These are phyloP conservation scores for Naganishia sp. DNA, from an alignment of 1,284 basidiomycete species.

Conservation along the genomic window DNA sequence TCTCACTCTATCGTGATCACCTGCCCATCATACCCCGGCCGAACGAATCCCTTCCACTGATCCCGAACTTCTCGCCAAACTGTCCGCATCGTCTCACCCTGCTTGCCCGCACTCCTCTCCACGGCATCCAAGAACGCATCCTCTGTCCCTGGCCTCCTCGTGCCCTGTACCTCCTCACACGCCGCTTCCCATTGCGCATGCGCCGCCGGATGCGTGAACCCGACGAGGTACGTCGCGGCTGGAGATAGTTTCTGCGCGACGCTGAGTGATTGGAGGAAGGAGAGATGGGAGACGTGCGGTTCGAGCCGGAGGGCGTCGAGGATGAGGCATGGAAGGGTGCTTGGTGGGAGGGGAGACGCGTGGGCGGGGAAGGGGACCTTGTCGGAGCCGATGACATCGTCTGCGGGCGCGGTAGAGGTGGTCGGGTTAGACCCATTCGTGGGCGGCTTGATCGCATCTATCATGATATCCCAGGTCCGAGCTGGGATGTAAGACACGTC, in stretches of 20 bases:
- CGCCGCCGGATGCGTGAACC: constrained; percentile 51
- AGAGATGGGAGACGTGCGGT: constrained; percentile 49
- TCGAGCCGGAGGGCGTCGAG: constrained; percentile 51
- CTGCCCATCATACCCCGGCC: constrained; percentile 49
- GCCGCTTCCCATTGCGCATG: constrained; percentile 51
- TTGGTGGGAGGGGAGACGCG: neutral
- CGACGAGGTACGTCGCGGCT: constrained; percentile 47
- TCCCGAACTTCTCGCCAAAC: constrained; percentile 34
- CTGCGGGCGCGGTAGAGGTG: neutral
- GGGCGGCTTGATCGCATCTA: neutral
- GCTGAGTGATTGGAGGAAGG: constrained; percentile 46
- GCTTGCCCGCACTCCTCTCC: constrained; percentile 25
- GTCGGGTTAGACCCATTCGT: neutral
- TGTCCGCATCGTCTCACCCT: constrained; percentile 27
- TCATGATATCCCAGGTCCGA: constrained; percentile 23
- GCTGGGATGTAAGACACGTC: constrained; percentile 30
- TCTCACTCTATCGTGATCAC: constrained; percentile 19
- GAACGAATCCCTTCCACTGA: constrained; percentile 39
- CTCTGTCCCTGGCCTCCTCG: constrained; percentile 2
- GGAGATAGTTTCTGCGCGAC: constrained; percentile 45
- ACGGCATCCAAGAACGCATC: constrained; percentile 17
- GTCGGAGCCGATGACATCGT: constrained; percentile 14
- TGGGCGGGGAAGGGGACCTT: constrained; percentile 20
- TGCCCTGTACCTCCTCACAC: constrained; percentile 26
- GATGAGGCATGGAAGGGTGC: constrained; percentile 42